phyloP scores from a whole-genome alignment of 116 monocot species.

The Papilionanthe hybrid region DNA sequence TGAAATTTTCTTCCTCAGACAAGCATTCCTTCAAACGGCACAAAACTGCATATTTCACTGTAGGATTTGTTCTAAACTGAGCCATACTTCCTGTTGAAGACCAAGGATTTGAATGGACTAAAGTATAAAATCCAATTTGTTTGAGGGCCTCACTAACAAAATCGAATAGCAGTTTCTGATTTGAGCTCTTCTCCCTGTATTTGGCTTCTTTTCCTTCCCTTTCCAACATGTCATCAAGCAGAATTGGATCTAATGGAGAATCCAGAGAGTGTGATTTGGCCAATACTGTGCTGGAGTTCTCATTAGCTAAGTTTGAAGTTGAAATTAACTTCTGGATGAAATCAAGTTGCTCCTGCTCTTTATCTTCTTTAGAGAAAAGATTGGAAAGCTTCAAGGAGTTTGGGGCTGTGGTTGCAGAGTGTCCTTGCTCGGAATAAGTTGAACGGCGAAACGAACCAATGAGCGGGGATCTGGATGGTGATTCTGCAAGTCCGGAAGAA shows the following conservation, averaged over 20 bases:
- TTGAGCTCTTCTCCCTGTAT: constrained; percentile 10
- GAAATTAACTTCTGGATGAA: constrained; percentile 31
- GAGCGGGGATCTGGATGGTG: constrained; percentile 35
- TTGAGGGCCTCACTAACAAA: constrained; percentile 35
- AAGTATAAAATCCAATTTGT: constrained; percentile 10
- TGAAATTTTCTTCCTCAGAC: constrained; percentile 10
- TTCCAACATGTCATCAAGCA: constrained; percentile 27
- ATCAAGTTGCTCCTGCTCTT: constrained; percentile 28
- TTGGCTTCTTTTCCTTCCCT: constrained; percentile 10
- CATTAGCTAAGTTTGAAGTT: constrained; percentile 19
- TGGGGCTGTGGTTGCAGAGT: constrained; percentile 4
- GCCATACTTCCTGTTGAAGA: neutral
- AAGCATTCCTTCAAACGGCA: constrained; percentile 23
- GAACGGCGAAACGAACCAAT: constrained; percentile 41
- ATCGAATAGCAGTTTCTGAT: constrained; percentile 34
- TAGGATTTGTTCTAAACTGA: neutral
- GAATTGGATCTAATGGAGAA: constrained; percentile 28
- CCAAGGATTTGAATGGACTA: constrained; percentile 23
- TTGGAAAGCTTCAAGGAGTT: constrained; percentile 27
- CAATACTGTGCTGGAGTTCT: constrained; percentile 1
- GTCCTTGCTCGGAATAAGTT: constrained; percentile 11
- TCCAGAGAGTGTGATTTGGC: constrained; percentile 23
- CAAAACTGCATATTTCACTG: constrained; percentile 28
- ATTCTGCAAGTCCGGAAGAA: constrained; percentile 30
- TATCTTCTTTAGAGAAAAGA: constrained; percentile 33